These are phyloP conservation scores for Coniochaeta sp. DNA, from an alignment of 2,329 filamentous ascomycete species.

Conservation along the genomic window DNA sequence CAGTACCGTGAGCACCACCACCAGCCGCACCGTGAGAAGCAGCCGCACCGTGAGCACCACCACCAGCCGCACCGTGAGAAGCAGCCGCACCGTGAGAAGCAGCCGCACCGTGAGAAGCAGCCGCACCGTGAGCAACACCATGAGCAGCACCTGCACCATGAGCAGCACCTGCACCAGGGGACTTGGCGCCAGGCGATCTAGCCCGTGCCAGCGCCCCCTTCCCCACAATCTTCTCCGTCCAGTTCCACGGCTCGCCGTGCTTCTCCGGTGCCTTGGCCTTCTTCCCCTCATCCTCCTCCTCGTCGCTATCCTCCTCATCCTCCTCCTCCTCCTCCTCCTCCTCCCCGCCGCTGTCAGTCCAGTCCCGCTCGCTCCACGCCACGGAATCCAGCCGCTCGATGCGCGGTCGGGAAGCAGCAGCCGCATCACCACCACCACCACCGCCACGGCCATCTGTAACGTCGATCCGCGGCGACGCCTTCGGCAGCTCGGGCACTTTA, in stretches of 20 bases:
- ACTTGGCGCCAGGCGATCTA: not conserved
- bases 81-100: not conserved
- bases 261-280: constrained; percentile 2
- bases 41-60: not conserved
- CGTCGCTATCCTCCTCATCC: constrained; percentile 31
- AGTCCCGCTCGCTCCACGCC: constrained; percentile 61
- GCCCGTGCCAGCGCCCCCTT: constrained; percentile 12
- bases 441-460: not conserved
- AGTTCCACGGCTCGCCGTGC: constrained; percentile 13
- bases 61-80: too few species aligned
- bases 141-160: not conserved
- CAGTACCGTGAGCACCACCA: too few species aligned
- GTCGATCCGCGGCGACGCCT: constrained; percentile 7
- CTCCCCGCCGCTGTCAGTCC: constrained; percentile 45
- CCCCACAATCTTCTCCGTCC: constrained; percentile 22
- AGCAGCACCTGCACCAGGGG: not conserved
- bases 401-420: constrained; percentile 12
- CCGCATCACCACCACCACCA: constrained; percentile 8
- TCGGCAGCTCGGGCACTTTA: constrained; percentile 36
- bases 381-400: constrained; percentile 42
- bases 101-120: not conserved
- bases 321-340: constrained; percentile 22
- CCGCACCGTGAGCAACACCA: not conserved
- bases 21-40: not conserved
- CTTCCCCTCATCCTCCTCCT: not conserved